Evolutionary conservation across 1,284 basidiomycete genomes (phyloP), one percentile per base, ranked within the genome.

Genomic region (Fomitopsis schrenkii): DNA sequence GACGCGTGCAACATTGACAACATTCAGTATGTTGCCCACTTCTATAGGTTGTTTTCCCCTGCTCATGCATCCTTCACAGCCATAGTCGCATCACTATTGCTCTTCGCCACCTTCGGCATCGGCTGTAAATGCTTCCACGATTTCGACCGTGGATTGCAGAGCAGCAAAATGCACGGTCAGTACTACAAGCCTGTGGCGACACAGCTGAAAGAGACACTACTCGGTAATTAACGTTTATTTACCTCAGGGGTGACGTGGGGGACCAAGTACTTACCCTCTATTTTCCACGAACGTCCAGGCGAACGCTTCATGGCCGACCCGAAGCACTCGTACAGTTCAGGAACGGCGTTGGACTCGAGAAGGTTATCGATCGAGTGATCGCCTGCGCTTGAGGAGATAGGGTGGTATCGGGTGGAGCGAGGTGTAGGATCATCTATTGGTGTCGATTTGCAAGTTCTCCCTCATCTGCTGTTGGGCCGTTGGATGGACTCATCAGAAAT

Each of bases 61-160:
- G 36, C 45, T 57, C n/a, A 58, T 46, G 42, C 38, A 57, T 15
- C 3, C 59, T 53, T 53, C 19, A 44, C 64, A 93, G 90, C 88
- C 19, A 82, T 92, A 63, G 80, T 87, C 59, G 85, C 91, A 1
- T 91, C 93, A 75, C 59, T 93, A 19, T 77, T 93, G 53, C 72
- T 93, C 26, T 83, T 92, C 63, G 74, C 78, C 12, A 90, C 90
- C 12, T 91, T 93, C 68, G 81, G 77, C 10, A 82, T 93, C 33
- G 91, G 91, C 38, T 71, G 93, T 15, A 85, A 87, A 56, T 93
- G 91, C 70, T 90, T 91, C 75, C 72, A 81, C 54, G 91, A 93
- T 75, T 93, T 93, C 68, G 87, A 90, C 74, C 85, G 85, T 71
- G 91, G 91, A 30, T 76, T 93, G 30, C 76, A 79, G 54, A 74